A percentile compares a stretch with the other conserved stretches of the same genome.
Evolutionary conservation across 306 rosid genomes (phyloP).

Genomic region (Cajanus cajan): DNA sequence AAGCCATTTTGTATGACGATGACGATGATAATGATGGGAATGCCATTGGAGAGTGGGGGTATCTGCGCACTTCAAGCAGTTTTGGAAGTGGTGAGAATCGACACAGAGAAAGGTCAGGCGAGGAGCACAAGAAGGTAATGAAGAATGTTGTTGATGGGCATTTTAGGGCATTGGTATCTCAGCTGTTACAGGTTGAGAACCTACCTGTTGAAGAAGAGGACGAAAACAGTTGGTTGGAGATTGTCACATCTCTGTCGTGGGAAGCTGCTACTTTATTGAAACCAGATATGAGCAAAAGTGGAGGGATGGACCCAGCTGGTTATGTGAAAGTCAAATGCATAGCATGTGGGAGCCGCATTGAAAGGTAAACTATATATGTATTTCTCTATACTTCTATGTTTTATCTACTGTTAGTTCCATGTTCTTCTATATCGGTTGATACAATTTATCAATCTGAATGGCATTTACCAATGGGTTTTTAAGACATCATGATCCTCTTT

Average conservation of each 20-base stretch:
- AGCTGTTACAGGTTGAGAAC: constrained; percentile 87
- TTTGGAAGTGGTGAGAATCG: constrained; percentile 77
- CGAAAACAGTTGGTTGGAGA: constrained; percentile 80
- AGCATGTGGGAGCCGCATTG: constrained; percentile 70
- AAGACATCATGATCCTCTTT: not conserved
- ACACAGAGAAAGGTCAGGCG: constrained; percentile 62
- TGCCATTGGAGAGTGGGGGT: constrained; percentile 78
- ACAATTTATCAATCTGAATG: constrained; percentile 9
- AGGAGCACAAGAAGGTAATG: constrained; percentile 71
- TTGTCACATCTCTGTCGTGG: constrained; percentile 83
- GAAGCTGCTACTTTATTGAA: constrained; percentile 92
- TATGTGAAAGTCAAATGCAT: constrained; percentile 90
- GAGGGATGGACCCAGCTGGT: constrained; percentile 98
- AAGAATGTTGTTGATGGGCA: constrained; percentile 93
- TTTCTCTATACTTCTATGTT: constrained; percentile 11
- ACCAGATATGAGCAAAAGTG: constrained; percentile 93
- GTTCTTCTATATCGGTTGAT: constrained; percentile 28
- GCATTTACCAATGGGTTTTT: constrained; percentile 11
- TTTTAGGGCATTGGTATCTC: constrained; percentile 89
- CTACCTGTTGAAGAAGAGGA: constrained; percentile 64
- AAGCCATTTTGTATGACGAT: constrained; percentile 61
- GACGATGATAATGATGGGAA: constrained; percentile 71
- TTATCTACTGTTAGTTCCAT: not conserved
- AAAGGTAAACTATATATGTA: constrained; percentile 52
- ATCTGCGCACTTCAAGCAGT: constrained; percentile 60